phyloP scores from a whole-genome alignment of 2,329 filamentous ascomycete genomes.

The Alternaria longipes region DNA sequence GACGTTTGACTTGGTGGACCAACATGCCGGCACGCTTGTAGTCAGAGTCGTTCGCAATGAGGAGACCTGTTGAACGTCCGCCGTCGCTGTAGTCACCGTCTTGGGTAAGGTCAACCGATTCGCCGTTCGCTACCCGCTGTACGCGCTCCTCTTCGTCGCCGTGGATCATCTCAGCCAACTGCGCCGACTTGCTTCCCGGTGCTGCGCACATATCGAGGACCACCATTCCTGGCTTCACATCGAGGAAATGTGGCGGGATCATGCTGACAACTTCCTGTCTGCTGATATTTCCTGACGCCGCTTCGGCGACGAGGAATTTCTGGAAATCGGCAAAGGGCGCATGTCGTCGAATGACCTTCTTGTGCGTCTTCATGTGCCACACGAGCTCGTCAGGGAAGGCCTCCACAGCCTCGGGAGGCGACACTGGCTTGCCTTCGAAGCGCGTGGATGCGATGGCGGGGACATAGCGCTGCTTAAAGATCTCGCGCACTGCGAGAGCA shows the following conservation, averaged over 20 bases:
- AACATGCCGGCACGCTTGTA: slow-evolving; percentile 98
- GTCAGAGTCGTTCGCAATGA: slow-evolving; percentile 96
- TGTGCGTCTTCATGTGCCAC: slow-evolving; percentile 98
- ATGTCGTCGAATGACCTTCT: slow-evolving; percentile 93
- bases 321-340: slow-evolving; percentile 95
- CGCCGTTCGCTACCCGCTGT: slow-evolving; percentile 71
- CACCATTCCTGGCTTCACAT: slow-evolving; percentile 88
- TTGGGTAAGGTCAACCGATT: slow-evolving; percentile 66
- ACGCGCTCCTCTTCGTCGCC: slow-evolving; percentile 89
- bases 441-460: slow-evolving; percentile 88
- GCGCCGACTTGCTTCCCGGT: slow-evolving; percentile 95
- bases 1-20: slow-evolving; percentile 95
- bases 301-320: slow-evolving; percentile 97
- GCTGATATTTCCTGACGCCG: slow-evolving; percentile 95
- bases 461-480: slow-evolving; percentile 87
- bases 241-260: slow-evolving; percentile 95
- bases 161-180: slow-evolving; percentile 94
- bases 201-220: slow-evolving; percentile 96
- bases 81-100: slow-evolving; percentile 71
- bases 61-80: slow-evolving; percentile 86
- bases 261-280: slow-evolving; percentile 98
- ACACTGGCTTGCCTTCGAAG: slow-evolving; percentile 81
- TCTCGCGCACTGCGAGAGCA: slow-evolving; percentile 89
- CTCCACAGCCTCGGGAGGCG: slow-evolving; percentile 80
- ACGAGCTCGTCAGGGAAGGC: slow-evolving; percentile 97